Conservation (phyloP, 805 yeast species). For the Cyberlindnera galapagoensis region DNA sequence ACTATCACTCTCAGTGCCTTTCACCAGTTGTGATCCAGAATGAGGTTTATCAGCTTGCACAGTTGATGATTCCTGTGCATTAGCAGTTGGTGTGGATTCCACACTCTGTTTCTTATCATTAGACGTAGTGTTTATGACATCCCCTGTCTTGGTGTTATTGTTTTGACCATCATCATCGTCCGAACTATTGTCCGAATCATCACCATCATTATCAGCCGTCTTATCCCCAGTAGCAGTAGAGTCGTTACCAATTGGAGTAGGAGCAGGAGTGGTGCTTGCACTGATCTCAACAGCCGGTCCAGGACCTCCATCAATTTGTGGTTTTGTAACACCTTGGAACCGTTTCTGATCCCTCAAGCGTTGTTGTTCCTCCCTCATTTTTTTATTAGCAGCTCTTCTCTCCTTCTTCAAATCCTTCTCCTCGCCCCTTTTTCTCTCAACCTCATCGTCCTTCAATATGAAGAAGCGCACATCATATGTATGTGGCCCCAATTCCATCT, state of each 20-base stretch:
- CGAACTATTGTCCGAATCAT: constrained; percentile 8
- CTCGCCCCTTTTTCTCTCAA: constrained; percentile 42
- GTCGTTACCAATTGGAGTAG: not conserved
- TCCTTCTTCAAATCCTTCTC: constrained; percentile 33
- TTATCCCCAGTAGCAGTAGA: not conserved
- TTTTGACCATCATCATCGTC: not conserved
- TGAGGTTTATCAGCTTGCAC: too few species aligned
- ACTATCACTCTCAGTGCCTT: too few species aligned
- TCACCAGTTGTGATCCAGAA: too few species aligned
- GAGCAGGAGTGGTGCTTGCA: not conserved
- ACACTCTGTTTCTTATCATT: too few species aligned
- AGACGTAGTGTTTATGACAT: too few species aligned
- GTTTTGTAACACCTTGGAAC: too few species aligned
- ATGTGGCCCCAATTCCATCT: constrained; percentile 77
- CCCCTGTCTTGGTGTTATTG: not conserved
- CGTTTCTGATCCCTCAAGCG: constrained; percentile 17
- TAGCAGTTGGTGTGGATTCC: too few species aligned
- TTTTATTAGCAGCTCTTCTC: constrained; percentile 29
- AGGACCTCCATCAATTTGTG: not conserved
- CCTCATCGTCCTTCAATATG: constrained; percentile 76
- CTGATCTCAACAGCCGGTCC: not conserved
- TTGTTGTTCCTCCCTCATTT: constrained; percentile 28
- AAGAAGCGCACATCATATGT: constrained; percentile 68
- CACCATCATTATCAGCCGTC: constrained; percentile 5
- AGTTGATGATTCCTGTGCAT: too few species aligned